These are phyloP conservation scores for Dalbergia oliveri DNA, from an alignment of 306 rosid genomes.

Conservation along the genomic window DNA sequence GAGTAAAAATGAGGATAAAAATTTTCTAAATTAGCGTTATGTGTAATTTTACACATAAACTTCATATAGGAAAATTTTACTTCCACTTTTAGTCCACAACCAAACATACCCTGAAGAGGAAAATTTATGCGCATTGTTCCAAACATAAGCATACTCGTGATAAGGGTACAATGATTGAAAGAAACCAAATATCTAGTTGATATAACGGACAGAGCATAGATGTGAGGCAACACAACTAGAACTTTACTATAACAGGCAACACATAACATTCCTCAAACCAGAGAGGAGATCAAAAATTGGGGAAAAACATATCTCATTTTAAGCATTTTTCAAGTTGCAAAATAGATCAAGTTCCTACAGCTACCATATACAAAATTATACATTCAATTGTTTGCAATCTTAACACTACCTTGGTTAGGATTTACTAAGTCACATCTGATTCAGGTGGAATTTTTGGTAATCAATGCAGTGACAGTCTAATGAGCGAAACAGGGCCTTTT, in stretches of 20 bases:
- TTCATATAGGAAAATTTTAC: no score
- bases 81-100: no score
- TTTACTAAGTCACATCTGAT: not conserved
- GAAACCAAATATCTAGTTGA: not conserved
- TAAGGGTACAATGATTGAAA: not conserved
- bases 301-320: no score
- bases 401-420: slow-evolving; percentile 12
- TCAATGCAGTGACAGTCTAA: no score
- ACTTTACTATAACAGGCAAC: slow-evolving; percentile 7
- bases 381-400: not conserved
- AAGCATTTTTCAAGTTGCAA: not conserved
- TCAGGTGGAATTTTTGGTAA: no score
- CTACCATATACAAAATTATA: not conserved
- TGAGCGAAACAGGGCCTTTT: no score
- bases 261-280: not conserved
- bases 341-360: not conserved
- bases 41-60: no score
- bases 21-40: no score
- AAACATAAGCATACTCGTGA: not conserved
- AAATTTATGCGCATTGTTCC: not conserved
- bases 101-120: no score
- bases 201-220: not conserved
- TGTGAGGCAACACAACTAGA: slow-evolving; percentile 20
- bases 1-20: no score
- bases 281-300: not conserved